A percentile compares a stretch with the other conserved stretches of the same genome.
Conservation (phyloP, 2,329 filamentous ascomycete genomes). For the Salinomyces thailandicus region DNA sequence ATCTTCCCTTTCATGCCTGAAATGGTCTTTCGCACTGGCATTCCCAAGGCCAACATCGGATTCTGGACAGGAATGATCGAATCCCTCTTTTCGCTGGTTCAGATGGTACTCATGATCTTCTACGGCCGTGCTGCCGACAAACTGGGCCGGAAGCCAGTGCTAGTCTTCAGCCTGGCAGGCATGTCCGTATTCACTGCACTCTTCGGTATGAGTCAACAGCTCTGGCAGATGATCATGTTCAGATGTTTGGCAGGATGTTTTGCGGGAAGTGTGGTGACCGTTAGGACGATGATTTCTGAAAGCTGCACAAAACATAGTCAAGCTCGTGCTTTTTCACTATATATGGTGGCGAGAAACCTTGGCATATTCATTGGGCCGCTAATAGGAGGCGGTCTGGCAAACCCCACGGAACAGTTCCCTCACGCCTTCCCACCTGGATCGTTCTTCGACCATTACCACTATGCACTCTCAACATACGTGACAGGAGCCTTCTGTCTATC, state of each 20-base stretch:
- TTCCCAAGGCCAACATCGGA: conserved; percentile 57
- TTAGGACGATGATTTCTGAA: conserved; percentile 68
- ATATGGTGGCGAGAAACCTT: conserved; percentile 61
- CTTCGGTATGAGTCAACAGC: conserved; percentile 56
- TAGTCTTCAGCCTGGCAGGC: conserved; percentile 57
- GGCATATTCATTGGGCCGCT: conserved; percentile 64
- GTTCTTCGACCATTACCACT: conserved; percentile 56
- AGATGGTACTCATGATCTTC: conserved; percentile 66
- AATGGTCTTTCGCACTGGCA: conserved; percentile 61
- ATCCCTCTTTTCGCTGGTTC: conserved; percentile 60
- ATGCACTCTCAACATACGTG: conserved; percentile 53
- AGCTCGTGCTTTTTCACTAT: conserved; percentile 63
- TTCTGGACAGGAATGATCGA: conserved; percentile 70
- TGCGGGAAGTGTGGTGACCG: conserved; percentile 61
- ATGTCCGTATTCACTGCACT: conserved; percentile 50
- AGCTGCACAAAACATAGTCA: conserved; percentile 60
- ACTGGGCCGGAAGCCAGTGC: conserved; percentile 60
- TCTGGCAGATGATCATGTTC: conserved; percentile 67
- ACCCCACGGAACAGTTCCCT: conserved; percentile 56
- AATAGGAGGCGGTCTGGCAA: conserved; percentile 55
- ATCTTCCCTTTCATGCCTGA: conserved; percentile 73
- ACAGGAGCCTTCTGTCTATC: conserved; percentile 45
- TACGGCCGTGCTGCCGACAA: conserved; percentile 62
- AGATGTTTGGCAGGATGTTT: conserved; percentile 64
- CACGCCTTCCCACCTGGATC: conserved; percentile 42